phyloP scores from a whole-genome alignment of 2,329 filamentous ascomycete species.

The Trichoderma lentiforme region DNA sequence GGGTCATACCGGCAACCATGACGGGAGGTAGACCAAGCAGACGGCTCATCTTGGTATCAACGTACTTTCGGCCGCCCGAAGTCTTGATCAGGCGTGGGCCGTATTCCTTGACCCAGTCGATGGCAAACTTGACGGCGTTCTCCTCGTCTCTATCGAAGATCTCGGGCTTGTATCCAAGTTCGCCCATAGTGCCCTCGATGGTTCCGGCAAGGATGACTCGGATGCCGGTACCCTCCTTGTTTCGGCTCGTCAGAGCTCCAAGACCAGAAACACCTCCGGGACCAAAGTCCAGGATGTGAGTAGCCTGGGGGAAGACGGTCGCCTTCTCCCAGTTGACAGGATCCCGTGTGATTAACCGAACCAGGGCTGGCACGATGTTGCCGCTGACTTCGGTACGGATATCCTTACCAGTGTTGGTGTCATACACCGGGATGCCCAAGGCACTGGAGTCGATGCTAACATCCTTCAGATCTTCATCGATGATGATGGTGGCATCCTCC shows the following conservation, averaged over 20 bases:
- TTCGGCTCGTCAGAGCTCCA: constrained; percentile 92
- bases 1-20: constrained; percentile 93
- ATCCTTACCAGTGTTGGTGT: constrained; percentile 87
- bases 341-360: constrained; percentile 92
- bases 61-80: constrained; percentile 81
- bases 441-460: constrained; percentile 69
- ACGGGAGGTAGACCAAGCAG: constrained; percentile 80
- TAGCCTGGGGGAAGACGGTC: constrained; percentile 84
- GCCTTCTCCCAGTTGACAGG: constrained; percentile 95
- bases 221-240: constrained; percentile 97
- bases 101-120: constrained; percentile 97
- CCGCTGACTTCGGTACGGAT: constrained; percentile 66
- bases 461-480: constrained; percentile 83
- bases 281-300: constrained; percentile 94
- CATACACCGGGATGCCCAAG: constrained; percentile 80
- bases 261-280: constrained; percentile 95
- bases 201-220: constrained; percentile 91
- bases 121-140: constrained; percentile 88
- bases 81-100: constrained; percentile 90
- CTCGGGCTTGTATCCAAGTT: constrained; percentile 97
- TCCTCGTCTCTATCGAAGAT: constrained; percentile 95
- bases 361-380: constrained; percentile 79
- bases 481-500: constrained; percentile 72
- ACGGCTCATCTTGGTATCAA: constrained; percentile 95
- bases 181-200: constrained; percentile 83